Percentiles rank a stretch among this genome's conserved stretches.
phyloP scores from a whole-genome alignment of 139 green algal genomes.

The Diplosphaera chodatii region DNA sequence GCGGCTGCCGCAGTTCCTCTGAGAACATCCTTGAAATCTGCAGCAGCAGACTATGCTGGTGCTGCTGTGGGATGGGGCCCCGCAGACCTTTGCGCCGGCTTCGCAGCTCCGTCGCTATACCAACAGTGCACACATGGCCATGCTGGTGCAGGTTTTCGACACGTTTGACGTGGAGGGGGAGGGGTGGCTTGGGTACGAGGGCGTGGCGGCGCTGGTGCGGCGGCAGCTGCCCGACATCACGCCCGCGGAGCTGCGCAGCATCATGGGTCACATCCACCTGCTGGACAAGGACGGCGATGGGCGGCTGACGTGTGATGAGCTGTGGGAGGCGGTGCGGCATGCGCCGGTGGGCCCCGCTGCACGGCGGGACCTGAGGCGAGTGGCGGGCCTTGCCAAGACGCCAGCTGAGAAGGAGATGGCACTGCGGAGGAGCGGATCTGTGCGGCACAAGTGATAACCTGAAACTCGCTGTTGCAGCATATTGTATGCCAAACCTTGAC shows the following conservation, averaged over 20 bases:
- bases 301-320: not conserved
- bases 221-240: not conserved
- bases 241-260: not conserved
- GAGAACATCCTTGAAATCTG: no score
- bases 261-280: not conserved
- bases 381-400: not conserved
- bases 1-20: no score
- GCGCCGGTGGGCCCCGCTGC: not conserved
- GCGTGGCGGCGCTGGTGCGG: not conserved
- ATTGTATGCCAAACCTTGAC: no score
- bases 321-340: not conserved
- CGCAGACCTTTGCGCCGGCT: no score
- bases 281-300: constrained; percentile 1
- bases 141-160: not conserved
- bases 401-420: not conserved
- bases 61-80: no score
- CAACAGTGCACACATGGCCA: not conserved
- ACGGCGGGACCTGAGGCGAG: not conserved
- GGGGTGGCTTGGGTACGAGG: not conserved
- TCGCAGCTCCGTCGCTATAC: no score
- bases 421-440: not conserved
- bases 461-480: no score
- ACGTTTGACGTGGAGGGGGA: not conserved
- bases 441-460: not conserved
- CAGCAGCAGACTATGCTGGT: no score